A percentile compares a stretch with the other conserved stretches of the same genome.
Evolutionary conservation across 371 early-diverging fungal species (phyloP).

Genomic region (Mucor plumbeus): DNA sequence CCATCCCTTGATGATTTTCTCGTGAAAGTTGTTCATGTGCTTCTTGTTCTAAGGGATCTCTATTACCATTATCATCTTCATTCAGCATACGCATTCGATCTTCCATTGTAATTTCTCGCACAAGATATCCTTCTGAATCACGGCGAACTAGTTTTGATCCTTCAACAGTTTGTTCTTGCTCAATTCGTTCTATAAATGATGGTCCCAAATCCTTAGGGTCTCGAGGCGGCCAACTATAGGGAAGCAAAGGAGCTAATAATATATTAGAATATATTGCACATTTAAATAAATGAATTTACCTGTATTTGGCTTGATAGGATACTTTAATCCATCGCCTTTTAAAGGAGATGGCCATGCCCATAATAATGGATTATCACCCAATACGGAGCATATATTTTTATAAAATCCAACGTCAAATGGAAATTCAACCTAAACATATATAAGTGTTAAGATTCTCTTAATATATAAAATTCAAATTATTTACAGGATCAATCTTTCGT

Average conservation of each 20-base stretch:
- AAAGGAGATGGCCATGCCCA: conserved; percentile 75
- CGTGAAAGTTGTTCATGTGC: conserved; percentile 1
- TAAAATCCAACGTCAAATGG: conserved; percentile 94
- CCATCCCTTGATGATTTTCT: neutral
- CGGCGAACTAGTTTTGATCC: conserved; percentile 39
- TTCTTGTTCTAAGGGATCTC: neutral
- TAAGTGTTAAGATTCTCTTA: neutral
- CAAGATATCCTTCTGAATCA: conserved; percentile 60
- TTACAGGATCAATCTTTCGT: conserved; percentile 28
- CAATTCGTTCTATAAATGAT: conserved; percentile 11
- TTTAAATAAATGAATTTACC: conserved; percentile 22
- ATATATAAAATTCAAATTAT: neutral
- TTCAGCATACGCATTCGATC: conserved; percentile 37
- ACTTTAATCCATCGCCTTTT: conserved; percentile 79
- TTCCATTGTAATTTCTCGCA: conserved; percentile 47
- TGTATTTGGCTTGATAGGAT: conserved; percentile 51
- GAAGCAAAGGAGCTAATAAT: conserved; percentile 27
- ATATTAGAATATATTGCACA: neutral
- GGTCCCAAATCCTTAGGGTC: conserved; percentile 32
- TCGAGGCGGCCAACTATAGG: conserved; percentile 40
- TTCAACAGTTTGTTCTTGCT: conserved; percentile 7
- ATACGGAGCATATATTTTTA: conserved; percentile 79
- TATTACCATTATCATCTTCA: neutral
- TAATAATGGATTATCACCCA: conserved; percentile 67
- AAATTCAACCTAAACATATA: conserved; percentile 56